These are phyloP conservation scores for Trypanosoma mega DNA, from an alignment of 208 protist species.

Conservation along the genomic window DNA sequence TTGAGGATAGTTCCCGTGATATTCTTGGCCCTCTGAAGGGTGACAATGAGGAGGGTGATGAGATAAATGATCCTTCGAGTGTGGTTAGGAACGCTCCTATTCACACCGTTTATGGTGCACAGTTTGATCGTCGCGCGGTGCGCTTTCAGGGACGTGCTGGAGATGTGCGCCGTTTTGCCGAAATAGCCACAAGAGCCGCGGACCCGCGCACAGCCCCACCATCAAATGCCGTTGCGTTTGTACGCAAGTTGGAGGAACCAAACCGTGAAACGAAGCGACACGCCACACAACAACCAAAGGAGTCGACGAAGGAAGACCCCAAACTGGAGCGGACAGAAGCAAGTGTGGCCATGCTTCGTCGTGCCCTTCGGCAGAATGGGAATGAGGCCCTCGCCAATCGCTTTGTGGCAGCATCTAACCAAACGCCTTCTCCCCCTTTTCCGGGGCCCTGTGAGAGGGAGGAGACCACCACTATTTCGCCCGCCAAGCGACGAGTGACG, in stretches of 20 bases:
- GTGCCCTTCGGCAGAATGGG: slow-evolving; percentile 3
- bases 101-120: slow-evolving; percentile 18
- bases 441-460: neutral
- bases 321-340: neutral
- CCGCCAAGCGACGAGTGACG: slow-evolving; percentile 11
- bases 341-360: slow-evolving; percentile 10
- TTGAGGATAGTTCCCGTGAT: slow-evolving; percentile 19
- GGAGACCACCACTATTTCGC: neutral
- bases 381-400: neutral
- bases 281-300: neutral
- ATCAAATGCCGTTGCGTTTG: slow-evolving; percentile 16
- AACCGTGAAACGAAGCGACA: neutral
- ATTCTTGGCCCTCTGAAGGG: slow-evolving; percentile 18
- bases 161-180: slow-evolving; percentile 26
- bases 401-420: neutral
- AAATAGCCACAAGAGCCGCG: slow-evolving; percentile 13
- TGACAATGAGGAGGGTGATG: no score
- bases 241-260: neutral
- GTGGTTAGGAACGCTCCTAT: no score
- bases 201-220: neutral
- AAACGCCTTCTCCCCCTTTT: neutral
- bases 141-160: slow-evolving; percentile 18
- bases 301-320: no score
- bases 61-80: no score
- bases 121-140: slow-evolving; percentile 25